These are phyloP conservation scores for Nelumbo lutea DNA, from an alignment of 164 flowering plant species.

Conservation along the genomic window DNA sequence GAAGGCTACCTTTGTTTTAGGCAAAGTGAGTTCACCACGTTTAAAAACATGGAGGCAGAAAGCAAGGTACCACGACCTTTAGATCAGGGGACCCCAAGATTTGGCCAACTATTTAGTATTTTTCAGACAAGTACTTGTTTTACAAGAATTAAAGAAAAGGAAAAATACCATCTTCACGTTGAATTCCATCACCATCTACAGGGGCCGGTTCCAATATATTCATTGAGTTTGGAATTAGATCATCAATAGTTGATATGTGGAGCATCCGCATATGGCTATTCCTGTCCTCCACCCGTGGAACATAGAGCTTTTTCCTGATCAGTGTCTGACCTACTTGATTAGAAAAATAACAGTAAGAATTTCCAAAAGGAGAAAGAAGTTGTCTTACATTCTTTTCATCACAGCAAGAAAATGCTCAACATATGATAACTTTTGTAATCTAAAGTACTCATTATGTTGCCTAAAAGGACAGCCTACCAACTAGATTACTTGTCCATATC, in stretches of 20 bases:
- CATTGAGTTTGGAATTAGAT: conserved; percentile 91
- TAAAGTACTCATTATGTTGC: too few species aligned
- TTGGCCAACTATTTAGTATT: too few species aligned
- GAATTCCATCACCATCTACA: conserved; percentile 65
- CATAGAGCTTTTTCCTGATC: conserved; percentile 65
- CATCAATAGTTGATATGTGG: conserved; percentile 62
- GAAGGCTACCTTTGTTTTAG: neutral
- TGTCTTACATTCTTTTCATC: neutral
- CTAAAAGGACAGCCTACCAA: too few species aligned
- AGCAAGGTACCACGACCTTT: neutral
- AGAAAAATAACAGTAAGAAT: conserved; percentile 16
- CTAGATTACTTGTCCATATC: neutral
- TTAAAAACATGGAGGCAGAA: neutral
- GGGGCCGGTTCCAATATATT: conserved; percentile 88
- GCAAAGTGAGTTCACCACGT: neutral
- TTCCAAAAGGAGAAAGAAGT: neutral
- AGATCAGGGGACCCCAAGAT: too few species aligned
- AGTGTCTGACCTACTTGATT: conserved; percentile 38
- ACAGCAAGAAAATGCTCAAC: too few species aligned
- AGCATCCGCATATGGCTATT: conserved; percentile 94
- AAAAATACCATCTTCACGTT: conserved; percentile 78
- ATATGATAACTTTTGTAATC: too few species aligned
- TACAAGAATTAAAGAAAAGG: neutral
- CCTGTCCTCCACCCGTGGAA: conserved; percentile 96
- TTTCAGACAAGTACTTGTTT: neutral